These are phyloP conservation scores for Babesia bigemina DNA, from an alignment of 169 alveolate genomes.

Conservation along the genomic window DNA sequence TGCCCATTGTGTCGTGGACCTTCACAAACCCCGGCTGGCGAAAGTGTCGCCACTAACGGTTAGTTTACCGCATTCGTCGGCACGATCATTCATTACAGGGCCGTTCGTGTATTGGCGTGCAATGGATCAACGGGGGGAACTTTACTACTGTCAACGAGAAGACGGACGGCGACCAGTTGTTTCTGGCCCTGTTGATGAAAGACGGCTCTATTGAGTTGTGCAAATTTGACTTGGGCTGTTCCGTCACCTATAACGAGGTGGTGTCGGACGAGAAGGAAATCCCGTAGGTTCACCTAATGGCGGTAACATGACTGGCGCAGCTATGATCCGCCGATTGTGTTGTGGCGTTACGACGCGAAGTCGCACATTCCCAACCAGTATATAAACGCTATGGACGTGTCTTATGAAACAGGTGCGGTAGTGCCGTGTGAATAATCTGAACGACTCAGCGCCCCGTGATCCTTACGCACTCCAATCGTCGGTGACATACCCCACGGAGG, in stretches of 20 bases:
- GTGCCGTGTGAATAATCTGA: neutral
- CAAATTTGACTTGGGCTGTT: neutral
- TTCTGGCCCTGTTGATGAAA: constrained; percentile 17
- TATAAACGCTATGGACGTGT: constrained; percentile 3
- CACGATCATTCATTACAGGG: neutral
- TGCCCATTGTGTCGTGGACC: neutral
- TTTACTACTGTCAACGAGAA: neutral
- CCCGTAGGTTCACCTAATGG: no score
- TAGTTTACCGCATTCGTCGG: neutral
- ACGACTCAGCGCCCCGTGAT: neutral
- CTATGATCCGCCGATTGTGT: neutral
- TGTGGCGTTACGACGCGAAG: constrained; percentile 11
- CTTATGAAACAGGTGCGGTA: constrained; percentile 14
- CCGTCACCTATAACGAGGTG: neutral
- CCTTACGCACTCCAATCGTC: neutral
- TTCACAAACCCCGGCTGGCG: constrained; percentile 20
- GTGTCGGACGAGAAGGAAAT: neutral
- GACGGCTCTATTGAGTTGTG: constrained; percentile 5
- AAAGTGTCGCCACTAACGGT: constrained; percentile 14
- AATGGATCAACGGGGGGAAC: constrained; percentile 11
- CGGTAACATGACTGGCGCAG: neutral
- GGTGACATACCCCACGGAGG: neutral
- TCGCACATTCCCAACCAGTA: neutral
- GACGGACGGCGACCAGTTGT: neutral
- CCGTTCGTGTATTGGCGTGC: constrained; percentile 1